These are phyloP conservation scores for Keithomyces neogunnii DNA, from an alignment of 2,329 filamentous ascomycete species.

Conservation along the genomic window DNA sequence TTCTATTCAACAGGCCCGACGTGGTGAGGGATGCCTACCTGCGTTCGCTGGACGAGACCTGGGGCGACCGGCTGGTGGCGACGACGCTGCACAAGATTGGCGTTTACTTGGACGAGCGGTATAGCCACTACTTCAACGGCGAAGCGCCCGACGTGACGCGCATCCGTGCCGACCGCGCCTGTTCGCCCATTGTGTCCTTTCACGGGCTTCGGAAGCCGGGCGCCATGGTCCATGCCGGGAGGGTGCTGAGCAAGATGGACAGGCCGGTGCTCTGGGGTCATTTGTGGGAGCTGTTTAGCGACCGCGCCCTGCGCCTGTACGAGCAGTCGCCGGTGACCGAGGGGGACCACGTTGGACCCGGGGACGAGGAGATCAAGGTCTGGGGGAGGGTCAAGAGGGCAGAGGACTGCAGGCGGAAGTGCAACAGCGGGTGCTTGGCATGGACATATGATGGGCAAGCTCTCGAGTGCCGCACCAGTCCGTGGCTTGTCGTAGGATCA, in stretches of 20 bases:
- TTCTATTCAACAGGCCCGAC: constrained; percentile 33
- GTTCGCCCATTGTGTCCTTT: constrained; percentile 45
- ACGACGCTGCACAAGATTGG: constrained; percentile 44
- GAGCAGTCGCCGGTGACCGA: constrained; percentile 21
- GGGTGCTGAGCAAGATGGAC: constrained; percentile 27
- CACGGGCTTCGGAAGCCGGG: constrained; percentile 37
- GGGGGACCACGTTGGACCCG: constrained; percentile 17
- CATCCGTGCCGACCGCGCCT: constrained; percentile 41
- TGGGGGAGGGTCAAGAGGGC: constrained; percentile 27
- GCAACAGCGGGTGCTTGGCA: constrained; percentile 36
- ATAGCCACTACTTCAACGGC: constrained; percentile 47
- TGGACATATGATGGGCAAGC: constrained; percentile 39
- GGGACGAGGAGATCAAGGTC: constrained; percentile 33
- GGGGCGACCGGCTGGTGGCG: constrained; percentile 46
- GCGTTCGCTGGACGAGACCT: constrained; percentile 41
- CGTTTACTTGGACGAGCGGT: constrained; percentile 46
- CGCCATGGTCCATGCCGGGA: constrained; percentile 37
- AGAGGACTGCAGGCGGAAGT: constrained; percentile 35
- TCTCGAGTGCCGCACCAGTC: constrained; percentile 34
- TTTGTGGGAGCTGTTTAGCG: constrained; percentile 40
- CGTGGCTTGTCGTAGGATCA: constrained; percentile 40
- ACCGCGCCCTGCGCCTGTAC: constrained; percentile 29
- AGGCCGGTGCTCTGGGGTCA: constrained; percentile 41
- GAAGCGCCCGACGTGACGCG: constrained; percentile 40
- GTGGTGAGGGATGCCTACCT: constrained; percentile 35